Percentiles rank a stretch among this genome's conserved stretches.
phyloP scores from a whole-genome alignment of 305 asterid genomes.

The Withania somnifera region DNA sequence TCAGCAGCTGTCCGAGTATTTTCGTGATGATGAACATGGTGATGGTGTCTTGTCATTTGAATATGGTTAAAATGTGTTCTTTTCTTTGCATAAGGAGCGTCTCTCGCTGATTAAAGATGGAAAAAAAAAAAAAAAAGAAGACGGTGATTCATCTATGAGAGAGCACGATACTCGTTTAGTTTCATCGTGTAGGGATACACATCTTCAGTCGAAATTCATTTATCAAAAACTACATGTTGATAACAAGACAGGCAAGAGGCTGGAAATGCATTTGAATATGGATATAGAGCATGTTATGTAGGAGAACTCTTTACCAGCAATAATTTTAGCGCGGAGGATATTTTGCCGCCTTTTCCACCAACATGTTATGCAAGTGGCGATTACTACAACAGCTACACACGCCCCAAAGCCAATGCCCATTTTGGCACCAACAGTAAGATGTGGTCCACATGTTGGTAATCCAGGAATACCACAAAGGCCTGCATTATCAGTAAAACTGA shows the following conservation, averaged over 20 bases:
- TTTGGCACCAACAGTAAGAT: slow-evolving; percentile 69
- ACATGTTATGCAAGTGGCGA: slow-evolving; percentile 53
- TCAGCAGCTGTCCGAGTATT: slow-evolving; percentile 65
- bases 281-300: neutral
- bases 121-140: neutral
- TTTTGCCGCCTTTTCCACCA: slow-evolving; percentile 97
- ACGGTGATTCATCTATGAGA: neutral
- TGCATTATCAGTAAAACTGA: slow-evolving; percentile 89
- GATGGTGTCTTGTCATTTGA: slow-evolving; percentile 67
- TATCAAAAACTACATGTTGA: neutral
- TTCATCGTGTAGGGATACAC: neutral
- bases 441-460: slow-evolving; percentile 60
- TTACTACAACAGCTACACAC: slow-evolving; percentile 38
- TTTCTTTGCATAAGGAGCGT: slow-evolving; percentile 85
- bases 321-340: slow-evolving; percentile 76
- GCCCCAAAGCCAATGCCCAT: slow-evolving; percentile 58
- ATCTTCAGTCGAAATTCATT: neutral
- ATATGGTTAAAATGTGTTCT: slow-evolving; percentile 70
- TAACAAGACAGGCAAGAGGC: neutral
- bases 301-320: slow-evolving; percentile 42
- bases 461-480: slow-evolving; percentile 98
- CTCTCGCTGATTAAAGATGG: slow-evolving; percentile 49
- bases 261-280: neutral
- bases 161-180: neutral
- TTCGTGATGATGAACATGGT: slow-evolving; percentile 45